A percentile compares a stretch with the other conserved stretches of the same genome.
Conservation (phyloP, 768 basidiomycete genomes). For the Amanita exitialis region DNA sequence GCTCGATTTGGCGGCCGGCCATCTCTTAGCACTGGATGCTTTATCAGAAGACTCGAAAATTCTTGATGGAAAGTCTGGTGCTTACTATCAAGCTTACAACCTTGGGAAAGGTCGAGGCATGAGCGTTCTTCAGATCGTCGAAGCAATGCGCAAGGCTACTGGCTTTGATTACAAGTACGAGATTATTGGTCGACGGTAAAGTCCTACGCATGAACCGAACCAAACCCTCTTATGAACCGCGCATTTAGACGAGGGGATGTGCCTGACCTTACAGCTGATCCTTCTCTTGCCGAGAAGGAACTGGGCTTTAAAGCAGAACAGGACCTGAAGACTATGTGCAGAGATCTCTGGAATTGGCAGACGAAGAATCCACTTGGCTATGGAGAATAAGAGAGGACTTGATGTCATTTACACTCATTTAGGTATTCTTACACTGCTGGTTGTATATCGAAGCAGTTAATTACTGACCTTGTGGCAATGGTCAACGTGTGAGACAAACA, state of each 20-base stretch:
- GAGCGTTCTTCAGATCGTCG: conserved; percentile 88
- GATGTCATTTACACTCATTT: background rate
- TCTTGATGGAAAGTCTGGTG: conserved; percentile 46
- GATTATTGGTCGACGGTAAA: conserved; percentile 83
- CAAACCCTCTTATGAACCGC: conserved; percentile 4
- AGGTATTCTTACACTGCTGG: background rate
- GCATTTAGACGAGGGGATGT: conserved; percentile 80
- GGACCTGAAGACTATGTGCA: conserved; percentile 86
- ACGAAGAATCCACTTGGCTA: conserved; percentile 84
- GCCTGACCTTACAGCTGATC: conserved; percentile 93
- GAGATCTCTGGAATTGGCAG: conserved; percentile 99
- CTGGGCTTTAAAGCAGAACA: conserved; percentile 83
- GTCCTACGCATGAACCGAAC: conserved; percentile 5
- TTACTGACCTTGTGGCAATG: background rate
- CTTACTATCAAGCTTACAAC: conserved; percentile 89
- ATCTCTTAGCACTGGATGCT: conserved; percentile 84
- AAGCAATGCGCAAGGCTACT: conserved; percentile 89
- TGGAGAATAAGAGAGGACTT: conserved; percentile 10
- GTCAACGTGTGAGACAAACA: too few species aligned
- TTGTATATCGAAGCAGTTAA: background rate
- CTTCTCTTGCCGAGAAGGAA: conserved; percentile 82
- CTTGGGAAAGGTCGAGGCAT: conserved; percentile 89
- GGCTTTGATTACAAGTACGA: conserved; percentile 84
- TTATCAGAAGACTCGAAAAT: conserved; percentile 49
- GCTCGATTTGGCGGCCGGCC: conserved; percentile 90